Base-by-base conservation (phyloP, 139 green algal genomes). In the Picochlorum sp. region DNA sequence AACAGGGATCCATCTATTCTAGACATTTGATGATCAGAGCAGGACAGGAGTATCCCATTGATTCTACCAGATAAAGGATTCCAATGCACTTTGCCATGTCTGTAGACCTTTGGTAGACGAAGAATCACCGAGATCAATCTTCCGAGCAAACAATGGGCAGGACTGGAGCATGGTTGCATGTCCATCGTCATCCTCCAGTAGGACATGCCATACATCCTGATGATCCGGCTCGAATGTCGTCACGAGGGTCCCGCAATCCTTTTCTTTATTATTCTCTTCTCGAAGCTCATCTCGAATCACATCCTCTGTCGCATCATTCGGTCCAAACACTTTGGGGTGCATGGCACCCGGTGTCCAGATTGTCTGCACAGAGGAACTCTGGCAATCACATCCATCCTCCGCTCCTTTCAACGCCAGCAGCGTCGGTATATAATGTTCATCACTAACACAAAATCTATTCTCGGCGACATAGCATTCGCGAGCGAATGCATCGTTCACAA, bases 391-490 rank as follows among this genome's bases (percentile, higher is more conserved):
- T 30, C 72, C 70, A 10, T 74, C 45, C 14, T 68, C 70, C 49
- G 59, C 31, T 15, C 49, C 55, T 23, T 56, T 38, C 15, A n/a
- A 34, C 2, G 75, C 70, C 49, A 81, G 57, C 38, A 78, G 60
- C 26, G 62, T 76, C 9, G 75, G 69, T 7, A 78, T 66, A 56
- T 78, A 78, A 66, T 81, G 75, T 49, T 78, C 66, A 69, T 63
- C 63, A 20, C 47, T 60, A 2, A 65, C 61, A 20, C 68, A 75
- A 21, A 74, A 74, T 23, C 67, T 37, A 49, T 38, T 21, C 3
- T 45, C 14, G 2, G 52, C 34, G 2, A 49, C 21, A 62, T 31
- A 71, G 30, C 72, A 79, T n/a, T 68, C 8, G 3, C 58, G 3
- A 7, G 52, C 20, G 49, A 82, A 77, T 34, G 54, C 54, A 7